Base-by-base conservation (phyloP, 768 basidiomycete genomes). In the Dictyophora rubrovolvata region DNA sequence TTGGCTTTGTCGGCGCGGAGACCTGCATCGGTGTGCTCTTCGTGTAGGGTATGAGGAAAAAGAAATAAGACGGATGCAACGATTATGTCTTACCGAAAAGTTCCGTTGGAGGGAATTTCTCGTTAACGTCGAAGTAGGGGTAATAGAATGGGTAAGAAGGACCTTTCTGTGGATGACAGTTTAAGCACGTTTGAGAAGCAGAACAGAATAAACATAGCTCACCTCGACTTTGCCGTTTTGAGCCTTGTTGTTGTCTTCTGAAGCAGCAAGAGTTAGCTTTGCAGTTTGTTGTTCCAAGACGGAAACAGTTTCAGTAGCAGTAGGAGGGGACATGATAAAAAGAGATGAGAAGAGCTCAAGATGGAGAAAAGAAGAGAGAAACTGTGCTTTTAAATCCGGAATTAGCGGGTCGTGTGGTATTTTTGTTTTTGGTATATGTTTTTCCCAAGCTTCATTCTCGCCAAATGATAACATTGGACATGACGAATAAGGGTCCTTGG, bases 31-130 rank as follows among this genome's bases (percentile, higher is more conserved):
- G 65, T 64, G 63, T 73, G 70, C 14, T 77, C 77, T 74, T 62
- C 62, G n/a, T 53, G 33, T 12, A 50, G n/a, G 50, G 33, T 12
- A 50, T 14, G 50, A 56, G 3, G 28, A 28, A 22, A 14, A 47
- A 33, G n/a, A 60, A 33, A 42, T 48, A 5, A 23, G 36, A 46
- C 12, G 22, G 28, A 33, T 14, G 20, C 21, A 12, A 16, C 36
- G 49, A 2, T 14, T 6, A 36, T 48, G 2, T 49, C 72, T 9
- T 56, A 79, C 78, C 78, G 56, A 77, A 75, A 37, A 77, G 65
- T 61, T 81, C 68, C 21, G 72, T 75, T 14, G 76, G 77, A 61
- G 76, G 74, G 63, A 75, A 80, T 60, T 80, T 81, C 71, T 81
- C 78, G 36, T 69, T 64, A 0, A 69, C 63, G 59, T 81, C 76